phyloP scores from a whole-genome alignment of 2,329 filamentous ascomycete genomes.

The Rachicladosporium sp. region DNA sequence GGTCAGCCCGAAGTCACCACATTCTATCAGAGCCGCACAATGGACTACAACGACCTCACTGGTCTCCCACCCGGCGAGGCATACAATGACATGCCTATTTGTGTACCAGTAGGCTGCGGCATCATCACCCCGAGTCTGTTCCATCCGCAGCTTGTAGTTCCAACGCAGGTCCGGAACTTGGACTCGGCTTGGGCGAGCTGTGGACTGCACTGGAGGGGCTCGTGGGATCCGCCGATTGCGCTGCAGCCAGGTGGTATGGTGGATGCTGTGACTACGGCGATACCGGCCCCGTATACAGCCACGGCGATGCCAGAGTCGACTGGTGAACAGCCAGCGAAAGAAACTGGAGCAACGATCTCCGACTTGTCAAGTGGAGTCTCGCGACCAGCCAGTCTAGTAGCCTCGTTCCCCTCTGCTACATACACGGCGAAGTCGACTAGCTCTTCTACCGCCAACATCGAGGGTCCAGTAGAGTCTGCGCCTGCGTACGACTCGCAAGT shows the following conservation, averaged over 20 bases:
- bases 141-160: constrained; percentile 8
- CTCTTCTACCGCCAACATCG: too few species aligned
- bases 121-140: constrained; percentile 6
- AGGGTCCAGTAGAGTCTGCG: too few species aligned
- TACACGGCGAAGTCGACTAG: too few species aligned
- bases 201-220: constrained; percentile 8
- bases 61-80: not conserved
- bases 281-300: too few species aligned
- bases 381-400: too few species aligned
- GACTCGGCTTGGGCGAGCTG: constrained; percentile 10
- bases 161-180: constrained; percentile 7
- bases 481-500: too few species aligned
- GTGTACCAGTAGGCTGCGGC: constrained; percentile 2
- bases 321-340: too few species aligned
- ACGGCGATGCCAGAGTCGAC: too few species aligned
- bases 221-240: constrained; percentile 10
- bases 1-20: not conserved
- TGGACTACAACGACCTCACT: constrained; percentile 2
- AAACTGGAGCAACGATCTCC: too few species aligned
- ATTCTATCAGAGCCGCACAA: not conserved
- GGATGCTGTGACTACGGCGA: too few species aligned
- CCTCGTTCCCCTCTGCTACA: too few species aligned
- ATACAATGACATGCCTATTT: constrained; percentile 2
- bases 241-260: not conserved
- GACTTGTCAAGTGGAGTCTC: too few species aligned